Evolutionary conservation across 208 protist genomes (phyloP).

Genomic region (Porcisia deanei): DNA sequence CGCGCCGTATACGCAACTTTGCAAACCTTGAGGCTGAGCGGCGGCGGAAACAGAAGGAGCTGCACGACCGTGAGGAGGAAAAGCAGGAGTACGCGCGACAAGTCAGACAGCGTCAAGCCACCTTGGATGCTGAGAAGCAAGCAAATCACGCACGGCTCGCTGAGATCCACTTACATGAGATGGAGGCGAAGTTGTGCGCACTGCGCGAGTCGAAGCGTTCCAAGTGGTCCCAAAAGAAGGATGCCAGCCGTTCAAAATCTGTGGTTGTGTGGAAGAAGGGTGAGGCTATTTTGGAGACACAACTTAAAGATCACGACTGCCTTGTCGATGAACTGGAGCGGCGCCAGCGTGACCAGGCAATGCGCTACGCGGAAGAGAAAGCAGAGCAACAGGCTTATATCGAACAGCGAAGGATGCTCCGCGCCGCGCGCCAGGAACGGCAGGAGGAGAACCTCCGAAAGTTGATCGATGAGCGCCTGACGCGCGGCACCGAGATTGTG

Average conservation of each 20-base stretch:
- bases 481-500: constrained; percentile 60
- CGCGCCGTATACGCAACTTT: constrained; percentile 44
- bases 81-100: constrained; percentile 43
- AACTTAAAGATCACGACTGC: constrained; percentile 41
- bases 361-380: constrained; percentile 58
- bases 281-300: constrained; percentile 40
- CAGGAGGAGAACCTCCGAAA: constrained; percentile 49
- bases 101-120: constrained; percentile 32
- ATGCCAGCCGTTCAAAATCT: constrained; percentile 42
- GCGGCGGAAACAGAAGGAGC: constrained; percentile 41
- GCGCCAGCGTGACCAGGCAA: constrained; percentile 50
- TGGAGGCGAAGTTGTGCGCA: constrained; percentile 46
- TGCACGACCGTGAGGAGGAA: constrained; percentile 40
- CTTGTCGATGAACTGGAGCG: constrained; percentile 59
- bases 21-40: constrained; percentile 48
- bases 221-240: constrained; percentile 39
- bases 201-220: constrained; percentile 43
- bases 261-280: constrained; percentile 47
- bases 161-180: constrained; percentile 41
- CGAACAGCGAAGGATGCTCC: constrained; percentile 37
- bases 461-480: constrained; percentile 54
- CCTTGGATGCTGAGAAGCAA: constrained; percentile 34
- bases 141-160: constrained; percentile 31
- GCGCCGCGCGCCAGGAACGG: constrained; percentile 34
- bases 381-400: constrained; percentile 52